phyloP scores from a whole-genome alignment of 192 early-diverging fungal species.

The Linnemannia hyalina region DNA sequence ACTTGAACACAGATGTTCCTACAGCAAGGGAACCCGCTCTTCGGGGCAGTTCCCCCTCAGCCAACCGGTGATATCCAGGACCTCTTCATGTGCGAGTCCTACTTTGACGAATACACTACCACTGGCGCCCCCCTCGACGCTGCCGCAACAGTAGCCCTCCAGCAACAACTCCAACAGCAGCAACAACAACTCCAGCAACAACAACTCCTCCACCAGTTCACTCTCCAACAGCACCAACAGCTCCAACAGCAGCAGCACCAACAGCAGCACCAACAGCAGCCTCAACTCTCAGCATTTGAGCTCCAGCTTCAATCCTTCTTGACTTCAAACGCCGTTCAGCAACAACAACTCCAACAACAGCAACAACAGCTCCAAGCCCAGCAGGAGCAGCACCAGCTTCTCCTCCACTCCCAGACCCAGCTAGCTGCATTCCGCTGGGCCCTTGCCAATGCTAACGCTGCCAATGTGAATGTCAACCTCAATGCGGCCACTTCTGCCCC shows the following conservation, averaged over 20 bases:
- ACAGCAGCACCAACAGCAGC: constrained; percentile 34
- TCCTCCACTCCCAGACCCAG: constrained; percentile 43
- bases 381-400: constrained; percentile 47
- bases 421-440: constrained; percentile 48
- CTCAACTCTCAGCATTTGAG: constrained; percentile 27
- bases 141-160: neutral
- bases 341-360: constrained; percentile 44
- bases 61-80: constrained; percentile 47
- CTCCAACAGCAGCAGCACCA: constrained; percentile 43
- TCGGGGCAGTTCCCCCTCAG: constrained; percentile 21
- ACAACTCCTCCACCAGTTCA: constrained; percentile 28
- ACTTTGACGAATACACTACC: constrained; percentile 60
- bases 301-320: constrained; percentile 50
- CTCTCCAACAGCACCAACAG: constrained; percentile 39
- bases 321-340: constrained; percentile 39
- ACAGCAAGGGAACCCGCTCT: constrained; percentile 43
- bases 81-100: constrained; percentile 57
- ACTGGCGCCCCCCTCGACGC: constrained; percentile 26
- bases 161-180: constrained; percentile 20
- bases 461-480: constrained; percentile 20
- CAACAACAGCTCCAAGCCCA: constrained; percentile 40
- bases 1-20: constrained; percentile 36
- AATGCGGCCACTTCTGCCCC: neutral
- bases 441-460: constrained; percentile 13
- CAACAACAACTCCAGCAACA: constrained; percentile 23